Percentiles rank a stretch among this genome's conserved stretches.
These are phyloP conservation scores for Alternaria brassicae DNA, from an alignment of 2,329 filamentous ascomycete species.

Conservation along the genomic window DNA sequence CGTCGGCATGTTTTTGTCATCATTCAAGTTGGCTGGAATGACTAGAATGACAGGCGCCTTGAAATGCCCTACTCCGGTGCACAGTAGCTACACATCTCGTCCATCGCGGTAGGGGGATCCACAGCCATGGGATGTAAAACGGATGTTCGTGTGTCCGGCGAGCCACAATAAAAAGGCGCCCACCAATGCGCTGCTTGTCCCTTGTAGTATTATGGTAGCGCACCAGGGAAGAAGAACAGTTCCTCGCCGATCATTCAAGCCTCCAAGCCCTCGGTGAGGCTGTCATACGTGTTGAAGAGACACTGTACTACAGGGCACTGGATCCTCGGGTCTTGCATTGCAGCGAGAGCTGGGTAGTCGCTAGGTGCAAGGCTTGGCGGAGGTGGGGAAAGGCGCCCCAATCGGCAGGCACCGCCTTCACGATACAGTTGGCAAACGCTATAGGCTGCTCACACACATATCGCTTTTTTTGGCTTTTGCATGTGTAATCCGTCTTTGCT, in stretches of 20 bases:
- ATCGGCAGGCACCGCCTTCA: slow-evolving; percentile 21
- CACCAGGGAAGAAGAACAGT: slow-evolving; percentile 21
- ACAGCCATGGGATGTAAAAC: slow-evolving; percentile 21
- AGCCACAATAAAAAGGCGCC: slow-evolving; percentile 6
- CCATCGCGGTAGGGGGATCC: slow-evolving; percentile 20
- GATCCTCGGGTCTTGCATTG: neutral
- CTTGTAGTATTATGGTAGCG: slow-evolving; percentile 20
- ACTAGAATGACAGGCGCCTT: slow-evolving; percentile 30
- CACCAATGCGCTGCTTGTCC: slow-evolving; percentile 20
- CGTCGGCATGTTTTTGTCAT: slow-evolving; percentile 13
- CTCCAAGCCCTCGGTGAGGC: slow-evolving; percentile 5
- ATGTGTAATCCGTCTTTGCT: slow-evolving; percentile 20
- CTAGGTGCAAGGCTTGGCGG: slow-evolving; percentile 1
- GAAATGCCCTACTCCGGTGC: slow-evolving; percentile 25
- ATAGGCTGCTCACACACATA: neutral
- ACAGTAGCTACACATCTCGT: slow-evolving; percentile 16
- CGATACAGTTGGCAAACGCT: neutral
- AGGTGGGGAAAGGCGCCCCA: slow-evolving; percentile 8
- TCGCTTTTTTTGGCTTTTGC: slow-evolving; percentile 27
- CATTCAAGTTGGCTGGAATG: neutral
- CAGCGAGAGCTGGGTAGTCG: slow-evolving; percentile 3
- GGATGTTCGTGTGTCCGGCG: slow-evolving; percentile 17
- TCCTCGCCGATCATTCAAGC: slow-evolving; percentile 33
- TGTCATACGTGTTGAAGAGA: slow-evolving; percentile 1
- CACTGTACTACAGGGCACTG: slow-evolving; percentile 2